Base-by-base conservation (phyloP, 2,329 filamentous ascomycete genomes). In the Gaeumannomyces tritici region DNA sequence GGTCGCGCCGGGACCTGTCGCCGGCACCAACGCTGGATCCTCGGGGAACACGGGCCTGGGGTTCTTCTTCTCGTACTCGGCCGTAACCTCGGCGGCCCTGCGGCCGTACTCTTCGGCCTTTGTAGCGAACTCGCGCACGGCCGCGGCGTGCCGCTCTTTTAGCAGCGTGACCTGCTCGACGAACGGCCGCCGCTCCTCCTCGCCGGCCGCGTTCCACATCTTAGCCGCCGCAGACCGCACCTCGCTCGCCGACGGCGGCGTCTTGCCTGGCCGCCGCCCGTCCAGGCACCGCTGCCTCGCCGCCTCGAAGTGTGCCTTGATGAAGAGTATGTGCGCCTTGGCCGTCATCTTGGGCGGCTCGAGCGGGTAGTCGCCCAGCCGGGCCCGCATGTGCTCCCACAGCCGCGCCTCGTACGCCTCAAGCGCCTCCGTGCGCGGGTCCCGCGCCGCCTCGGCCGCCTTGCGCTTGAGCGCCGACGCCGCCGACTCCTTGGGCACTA, bases 281-380 rank as follows among this genome's bases (percentile, higher is more conserved):
- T 87, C 84, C 65, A 89, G 85, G 69, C 88, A 89, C 59, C 75
- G 77, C 64, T 74, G 76, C 62, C 83, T 80, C 11, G 84, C 85
- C 27, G 75, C 74, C n/a, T 91, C 87, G 70, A 86, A 89, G 69
- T 89, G 82, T 4, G 82, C 87, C 67, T 92, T 96, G 72, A 92
- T 93, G 75, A 90, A 99, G 60, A 97, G 82, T 31, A 96, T 82
- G 74, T 96, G 98, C 0, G 93, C 89, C 70, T 96, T 98, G 4
- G 89, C 86, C 0, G 88, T 86, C 0, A 88, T 82, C 66, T 93
- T 90, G 61, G 80, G 77, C 5, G 93, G 93, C 61, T 85, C 87
- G 62, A 82, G 76, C 0, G 91, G 90, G 4, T 89, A 85, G 24
- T 89, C 84, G n/a, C 93, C 93, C 57, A 96, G 84, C 66, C 78